These are phyloP conservation scores for Candida sp. DNA, from an alignment of 1,139 yeast genomes.

Conservation along the genomic window DNA sequence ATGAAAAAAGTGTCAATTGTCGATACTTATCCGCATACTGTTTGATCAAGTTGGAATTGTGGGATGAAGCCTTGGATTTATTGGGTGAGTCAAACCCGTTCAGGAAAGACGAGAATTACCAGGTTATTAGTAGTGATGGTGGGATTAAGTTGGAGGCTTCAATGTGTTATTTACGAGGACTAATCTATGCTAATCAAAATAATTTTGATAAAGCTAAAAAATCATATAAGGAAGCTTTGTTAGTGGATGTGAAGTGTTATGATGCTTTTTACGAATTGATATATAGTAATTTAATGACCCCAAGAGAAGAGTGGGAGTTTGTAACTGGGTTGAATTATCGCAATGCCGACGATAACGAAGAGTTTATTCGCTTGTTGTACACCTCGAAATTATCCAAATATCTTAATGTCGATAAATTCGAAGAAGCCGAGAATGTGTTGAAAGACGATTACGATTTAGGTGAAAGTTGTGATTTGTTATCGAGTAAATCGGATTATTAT, in stretches of 20 bases:
- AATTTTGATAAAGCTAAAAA: constrained; percentile 86
- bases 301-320: constrained; percentile 86
- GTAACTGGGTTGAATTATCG: constrained; percentile 65
- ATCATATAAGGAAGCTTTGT: constrained; percentile 82
- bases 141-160: constrained; percentile 87
- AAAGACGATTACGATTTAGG: constrained; percentile 70
- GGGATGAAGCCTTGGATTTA: constrained; percentile 88
- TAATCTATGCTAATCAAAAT: constrained; percentile 78
- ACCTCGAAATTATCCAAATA: constrained; percentile 76
- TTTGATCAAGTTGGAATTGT: constrained; percentile 65
- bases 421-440: constrained; percentile 65
- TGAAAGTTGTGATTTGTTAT: constrained; percentile 65
- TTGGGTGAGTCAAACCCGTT: constrained; percentile 86
- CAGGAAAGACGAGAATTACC: constrained; percentile 33
- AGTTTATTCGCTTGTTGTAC: constrained; percentile 71
- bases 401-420: constrained; percentile 53
- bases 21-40: constrained; percentile 81
- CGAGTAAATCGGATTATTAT: constrained; percentile 67
- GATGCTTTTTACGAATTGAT: constrained; percentile 89
- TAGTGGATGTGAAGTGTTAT: constrained; percentile 86
- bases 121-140: constrained; percentile 54
- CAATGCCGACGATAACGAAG: constrained; percentile 77
- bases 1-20: constrained; percentile 59
- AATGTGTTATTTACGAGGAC: constrained; percentile 82
- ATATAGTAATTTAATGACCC: constrained; percentile 71